Evolutionary conservation across 75 land plant species (phyloP).

Genomic region (Isoetes taiwanensis): DNA sequence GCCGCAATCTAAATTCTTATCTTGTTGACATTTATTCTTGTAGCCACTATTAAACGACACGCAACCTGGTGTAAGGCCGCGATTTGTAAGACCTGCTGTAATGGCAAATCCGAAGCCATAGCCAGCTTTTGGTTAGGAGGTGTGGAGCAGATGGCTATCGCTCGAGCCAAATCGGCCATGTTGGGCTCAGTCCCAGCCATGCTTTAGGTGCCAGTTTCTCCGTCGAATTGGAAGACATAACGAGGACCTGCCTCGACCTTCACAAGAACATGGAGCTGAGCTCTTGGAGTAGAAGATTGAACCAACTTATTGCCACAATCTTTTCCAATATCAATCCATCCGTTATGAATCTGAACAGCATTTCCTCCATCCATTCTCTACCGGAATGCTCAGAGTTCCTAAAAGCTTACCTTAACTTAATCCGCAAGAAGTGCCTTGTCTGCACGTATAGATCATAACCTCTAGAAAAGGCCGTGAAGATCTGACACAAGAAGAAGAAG

Average conservation of each 20-base stretch:
- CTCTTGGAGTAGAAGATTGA: too few relatives aligned
- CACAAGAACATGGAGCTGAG: conserved; percentile 54
- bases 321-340: conserved; percentile 77
- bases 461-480: conserved; percentile 24
- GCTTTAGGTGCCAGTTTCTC: too few relatives aligned
- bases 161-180: too few relatives aligned
- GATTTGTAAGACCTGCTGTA: too few relatives aligned
- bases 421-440: conserved; percentile 44
- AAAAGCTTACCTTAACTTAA: conserved; percentile 37
- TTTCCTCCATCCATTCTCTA: conserved; percentile 53
- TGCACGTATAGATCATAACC: conserved; percentile 47
- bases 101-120: too few relatives aligned
- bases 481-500: conserved; percentile 17
- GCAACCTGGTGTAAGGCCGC: too few relatives aligned
- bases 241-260: conserved; percentile 74
- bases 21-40: too few relatives aligned
- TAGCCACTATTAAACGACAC: too few relatives aligned
- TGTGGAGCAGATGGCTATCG: too few relatives aligned
- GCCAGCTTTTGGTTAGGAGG: too few relatives aligned
- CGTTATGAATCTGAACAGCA: conserved; percentile 51
- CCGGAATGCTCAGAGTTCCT: conserved; percentile 42
- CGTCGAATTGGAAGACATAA: conserved; percentile 77
- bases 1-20: too few relatives aligned
- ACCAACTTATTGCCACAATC: conserved; percentile 14
- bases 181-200: too few relatives aligned